Evolutionary conservation across 257 asterid species (phyloP).

Genomic region (Nicotiana noctiflora): DNA sequence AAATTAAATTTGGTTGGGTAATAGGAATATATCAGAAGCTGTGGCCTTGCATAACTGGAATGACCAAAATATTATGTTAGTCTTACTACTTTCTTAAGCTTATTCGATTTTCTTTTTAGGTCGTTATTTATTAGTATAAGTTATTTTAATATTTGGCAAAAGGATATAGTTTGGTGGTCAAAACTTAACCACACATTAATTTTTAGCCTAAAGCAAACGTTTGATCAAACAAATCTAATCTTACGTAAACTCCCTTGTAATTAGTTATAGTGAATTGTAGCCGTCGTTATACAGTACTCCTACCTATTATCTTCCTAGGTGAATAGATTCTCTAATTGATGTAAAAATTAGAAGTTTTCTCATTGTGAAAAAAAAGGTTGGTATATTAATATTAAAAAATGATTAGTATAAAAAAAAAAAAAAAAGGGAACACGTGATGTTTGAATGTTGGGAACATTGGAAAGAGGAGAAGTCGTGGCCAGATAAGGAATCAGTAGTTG

Average conservation of each 20-base stretch:
- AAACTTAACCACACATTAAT: background rate
- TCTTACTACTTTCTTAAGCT: background rate
- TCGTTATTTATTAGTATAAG: background rate
- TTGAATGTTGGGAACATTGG: conserved; percentile 39
- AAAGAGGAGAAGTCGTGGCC: conserved; percentile 38
- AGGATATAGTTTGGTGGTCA: background rate
- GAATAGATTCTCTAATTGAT: no score
- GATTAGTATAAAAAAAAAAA: background rate
- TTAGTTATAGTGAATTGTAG: no score
- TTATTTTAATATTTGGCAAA: background rate
- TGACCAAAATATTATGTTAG: background rate
- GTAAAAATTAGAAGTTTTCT: background rate
- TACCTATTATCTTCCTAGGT: no score
- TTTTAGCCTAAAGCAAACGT: background rate
- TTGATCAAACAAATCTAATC: background rate
- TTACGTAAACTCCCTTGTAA: background rate
- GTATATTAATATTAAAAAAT: background rate
- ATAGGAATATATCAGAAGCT: background rate
- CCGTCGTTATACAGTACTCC: no score
- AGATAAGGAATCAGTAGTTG: conserved; percentile 23
- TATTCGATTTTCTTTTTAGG: background rate
- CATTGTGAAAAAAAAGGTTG: background rate
- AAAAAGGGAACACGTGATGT: conserved; percentile 19
- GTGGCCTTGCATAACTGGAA: background rate
- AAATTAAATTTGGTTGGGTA: no score